Conservation (phyloP, 441 rosid genomes). For the Rhodomyrtus psidioides region DNA sequence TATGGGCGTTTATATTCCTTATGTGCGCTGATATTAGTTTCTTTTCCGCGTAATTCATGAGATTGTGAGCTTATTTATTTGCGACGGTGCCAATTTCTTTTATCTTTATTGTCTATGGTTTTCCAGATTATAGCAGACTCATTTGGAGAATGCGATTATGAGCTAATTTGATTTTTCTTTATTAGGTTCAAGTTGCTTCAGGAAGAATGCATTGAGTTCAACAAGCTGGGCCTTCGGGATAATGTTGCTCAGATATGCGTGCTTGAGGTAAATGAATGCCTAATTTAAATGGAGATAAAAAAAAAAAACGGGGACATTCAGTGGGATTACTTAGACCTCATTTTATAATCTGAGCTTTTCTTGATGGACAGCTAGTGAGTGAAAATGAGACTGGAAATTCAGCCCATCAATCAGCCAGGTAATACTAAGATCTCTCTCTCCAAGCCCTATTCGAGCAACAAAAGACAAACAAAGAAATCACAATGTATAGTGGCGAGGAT, state of each 20-base stretch:
- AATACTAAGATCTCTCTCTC: constrained; percentile 2
- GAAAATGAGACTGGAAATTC: constrained; percentile 22
- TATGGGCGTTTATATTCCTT: not conserved
- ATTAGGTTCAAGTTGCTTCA: constrained; percentile 81
- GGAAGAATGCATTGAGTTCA: constrained; percentile 79
- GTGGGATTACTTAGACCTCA: not conserved
- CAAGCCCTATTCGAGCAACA: not conserved
- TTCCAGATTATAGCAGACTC: not conserved
- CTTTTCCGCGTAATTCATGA: not conserved
- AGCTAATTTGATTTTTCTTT: constrained; percentile 13
- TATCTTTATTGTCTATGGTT: not conserved
- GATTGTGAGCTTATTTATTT: not conserved
- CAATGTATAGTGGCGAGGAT: not conserved
- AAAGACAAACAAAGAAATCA: not conserved
- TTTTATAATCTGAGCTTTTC: not conserved
- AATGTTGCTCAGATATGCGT: constrained; percentile 99
- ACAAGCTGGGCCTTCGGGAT: constrained; percentile 80
- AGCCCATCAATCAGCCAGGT: constrained; percentile 38
- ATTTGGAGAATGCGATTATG: not conserved
- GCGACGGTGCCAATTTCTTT: not conserved
- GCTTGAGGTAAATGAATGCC: constrained; percentile 50
- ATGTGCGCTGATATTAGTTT: not conserved
- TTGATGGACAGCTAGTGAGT: constrained; percentile 29
- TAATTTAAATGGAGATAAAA: not conserved
- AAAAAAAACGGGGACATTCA: not conserved